A percentile compares a stretch with the other conserved stretches of the same genome.
phyloP scores from a whole-genome alignment of 164 flowering plant genomes.

The Stephania cephalantha region DNA sequence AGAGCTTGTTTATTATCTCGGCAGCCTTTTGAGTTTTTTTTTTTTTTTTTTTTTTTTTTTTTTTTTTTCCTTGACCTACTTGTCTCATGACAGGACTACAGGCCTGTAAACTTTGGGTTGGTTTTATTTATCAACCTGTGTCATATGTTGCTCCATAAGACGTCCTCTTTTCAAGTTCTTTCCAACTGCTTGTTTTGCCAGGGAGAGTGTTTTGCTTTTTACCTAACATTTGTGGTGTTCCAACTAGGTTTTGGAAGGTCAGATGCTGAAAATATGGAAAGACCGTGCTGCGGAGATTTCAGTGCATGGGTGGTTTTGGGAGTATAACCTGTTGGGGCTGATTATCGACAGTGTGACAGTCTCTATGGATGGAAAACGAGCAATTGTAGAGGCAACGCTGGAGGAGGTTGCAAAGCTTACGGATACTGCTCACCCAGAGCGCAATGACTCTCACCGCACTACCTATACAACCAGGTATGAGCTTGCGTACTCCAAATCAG shows the following conservation, averaged over 20 bases:
- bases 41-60: too few relatives aligned
- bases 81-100: too few relatives aligned
- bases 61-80: too few relatives aligned
- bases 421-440: conserved; percentile 62
- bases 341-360: conserved; percentile 88
- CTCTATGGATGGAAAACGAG: conserved; percentile 72
- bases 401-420: conserved; percentile 70
- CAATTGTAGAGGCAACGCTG: conserved; percentile 86
- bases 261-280: conserved; percentile 87
- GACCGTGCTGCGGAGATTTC: conserved; percentile 76
- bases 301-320: conserved; percentile 86
- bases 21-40: too few relatives aligned
- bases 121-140: too few relatives aligned
- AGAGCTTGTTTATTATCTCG: too few relatives aligned
- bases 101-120: too few relatives aligned
- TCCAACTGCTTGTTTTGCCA: too few relatives aligned
- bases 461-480: conserved; percentile 91
- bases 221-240: background rate
- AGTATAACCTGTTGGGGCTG: conserved; percentile 54
- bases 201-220: too few relatives aligned
- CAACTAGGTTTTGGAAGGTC: conserved; percentile 80
- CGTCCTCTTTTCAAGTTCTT: too few relatives aligned
- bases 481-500: conserved; percentile 46
- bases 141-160: too few relatives aligned
- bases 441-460: conserved; percentile 59